Evolutionary conservation across 108 stramenopile genomes (phyloP), one percentile per base, ranked within the genome.

Genomic region (Nitzschia sp.): DNA sequence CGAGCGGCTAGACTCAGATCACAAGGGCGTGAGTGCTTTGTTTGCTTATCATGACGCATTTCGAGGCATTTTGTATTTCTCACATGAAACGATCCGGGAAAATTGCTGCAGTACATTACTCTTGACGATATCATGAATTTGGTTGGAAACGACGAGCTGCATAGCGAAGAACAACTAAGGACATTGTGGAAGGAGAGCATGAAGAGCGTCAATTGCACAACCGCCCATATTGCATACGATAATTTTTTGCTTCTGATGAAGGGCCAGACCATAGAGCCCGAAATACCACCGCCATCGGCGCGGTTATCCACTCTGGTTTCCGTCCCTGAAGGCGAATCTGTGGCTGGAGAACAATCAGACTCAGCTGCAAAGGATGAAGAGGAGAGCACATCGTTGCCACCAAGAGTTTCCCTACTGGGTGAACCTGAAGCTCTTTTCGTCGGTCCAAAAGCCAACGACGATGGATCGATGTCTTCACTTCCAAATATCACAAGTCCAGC

Each of bases 51-150:
- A 5, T 13, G 4, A 18, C 25, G 57, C 28, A 18, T n/a, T n/a
- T n/a, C n/a, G n/a, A n/a, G n/a, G n/a, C n/a, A n/a, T n/a, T n/a
- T n/a, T n/a, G n/a, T n/a, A n/a, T 58, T 30, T 26, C 6, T 19
- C 26, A 17, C 29, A 26, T 5, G 8, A 32, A 32, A 31, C 15
- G 29, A 19, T 30, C 15, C 31, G 1, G 30, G 25, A 9, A 6
- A 42, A 9, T 58, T 29, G 8, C 21, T 59, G 19, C 38, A 62
- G 61, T 95, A 88, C 64, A 88, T 95, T 13, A 82, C 88, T 18
- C 73, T 91, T 54, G 91, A 93, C 71, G 91, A 95, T 67, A 83
- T 95, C 33, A 88, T 91, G 84, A 88, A 95, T 74, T 56, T 95
- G 64, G 80, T 93, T 61, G 94, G 94, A 3, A 84, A 72, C 33